These are phyloP conservation scores for Botrytis paeoniae DNA, from an alignment of 2,329 filamentous ascomycete species.

Conservation along the genomic window DNA sequence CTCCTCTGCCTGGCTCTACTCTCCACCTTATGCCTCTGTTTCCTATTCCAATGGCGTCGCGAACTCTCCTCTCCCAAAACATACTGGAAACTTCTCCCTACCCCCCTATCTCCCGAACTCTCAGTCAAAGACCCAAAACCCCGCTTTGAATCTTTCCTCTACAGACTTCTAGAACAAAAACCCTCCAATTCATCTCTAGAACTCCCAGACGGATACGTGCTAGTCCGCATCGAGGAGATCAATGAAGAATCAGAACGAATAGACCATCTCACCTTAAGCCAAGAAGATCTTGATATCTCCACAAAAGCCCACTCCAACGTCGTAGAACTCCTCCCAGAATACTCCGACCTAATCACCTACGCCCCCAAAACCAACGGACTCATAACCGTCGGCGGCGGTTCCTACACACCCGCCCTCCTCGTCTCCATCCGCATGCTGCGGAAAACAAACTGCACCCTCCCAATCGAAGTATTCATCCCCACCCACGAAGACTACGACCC, in stretches of 20 bases:
- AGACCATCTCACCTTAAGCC: slow-evolving; percentile 6
- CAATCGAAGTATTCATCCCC: slow-evolving; percentile 44
- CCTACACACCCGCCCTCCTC: slow-evolving; percentile 40
- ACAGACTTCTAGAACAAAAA: background rate
- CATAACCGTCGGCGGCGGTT: slow-evolving; percentile 42
- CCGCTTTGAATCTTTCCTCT: slow-evolving; percentile 3
- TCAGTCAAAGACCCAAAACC: slow-evolving; percentile 3
- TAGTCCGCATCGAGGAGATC: slow-evolving; percentile 14
- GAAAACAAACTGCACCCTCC: slow-evolving; percentile 38
- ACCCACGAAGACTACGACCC: slow-evolving; percentile 40
- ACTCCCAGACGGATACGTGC: background rate
- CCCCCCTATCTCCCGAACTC: background rate
- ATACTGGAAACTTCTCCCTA: slow-evolving; percentile 5
- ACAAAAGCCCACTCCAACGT: slow-evolving; percentile 2
- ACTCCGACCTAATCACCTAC: slow-evolving; percentile 12
- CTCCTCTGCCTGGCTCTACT: background rate
- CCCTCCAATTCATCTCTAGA: background rate
- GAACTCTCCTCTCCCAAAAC: slow-evolving; percentile 10
- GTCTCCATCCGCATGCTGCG: slow-evolving; percentile 44
- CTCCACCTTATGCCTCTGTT: slow-evolving; percentile 4
- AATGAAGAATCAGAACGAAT: background rate
- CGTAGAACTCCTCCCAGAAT: slow-evolving; percentile 9
- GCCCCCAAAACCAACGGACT: slow-evolving; percentile 37
- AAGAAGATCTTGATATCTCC: slow-evolving; percentile 10
- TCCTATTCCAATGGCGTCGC: slow-evolving; percentile 11